Conservation (phyloP, 2,329 filamentous ascomycete genomes). For the Alternaria metachromatica region DNA sequence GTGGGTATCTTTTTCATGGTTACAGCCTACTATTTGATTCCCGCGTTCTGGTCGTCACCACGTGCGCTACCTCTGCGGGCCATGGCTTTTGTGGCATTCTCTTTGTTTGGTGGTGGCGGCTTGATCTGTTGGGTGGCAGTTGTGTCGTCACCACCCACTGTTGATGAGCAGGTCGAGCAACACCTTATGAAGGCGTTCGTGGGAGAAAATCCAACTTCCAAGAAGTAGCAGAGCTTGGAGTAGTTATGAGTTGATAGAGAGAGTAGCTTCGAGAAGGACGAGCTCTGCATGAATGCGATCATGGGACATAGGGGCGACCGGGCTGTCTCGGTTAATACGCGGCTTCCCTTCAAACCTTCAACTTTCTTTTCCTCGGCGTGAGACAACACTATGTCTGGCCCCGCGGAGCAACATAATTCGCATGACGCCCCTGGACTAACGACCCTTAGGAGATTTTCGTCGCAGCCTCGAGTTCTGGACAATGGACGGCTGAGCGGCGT, state of each 20-base stretch:
- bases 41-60: not conserved
- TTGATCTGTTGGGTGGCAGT: not conserved
- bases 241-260: not conserved
- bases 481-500: not conserved
- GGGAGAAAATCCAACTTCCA: not conserved
- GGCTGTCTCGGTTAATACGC: not conserved
- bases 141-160: not conserved
- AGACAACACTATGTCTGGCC: not conserved
- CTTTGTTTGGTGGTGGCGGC: not conserved
- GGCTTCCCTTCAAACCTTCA: not conserved
- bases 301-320: not conserved
- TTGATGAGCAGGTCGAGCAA: not conserved
- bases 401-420: not conserved
- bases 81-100: not conserved
- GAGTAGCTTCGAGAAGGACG: not conserved
- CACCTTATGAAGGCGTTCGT: not conserved
- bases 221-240: not conserved
- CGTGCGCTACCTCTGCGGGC: not conserved
- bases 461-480: not conserved
- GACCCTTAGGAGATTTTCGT: not conserved
- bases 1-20: not conserved
- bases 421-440: not conserved
- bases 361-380: not conserved
- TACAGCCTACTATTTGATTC: not conserved
- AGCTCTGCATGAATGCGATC: not conserved